These are phyloP conservation scores for Brassica rapa DNA, from an alignment of 345 rosid species.

Conservation along the genomic window DNA sequence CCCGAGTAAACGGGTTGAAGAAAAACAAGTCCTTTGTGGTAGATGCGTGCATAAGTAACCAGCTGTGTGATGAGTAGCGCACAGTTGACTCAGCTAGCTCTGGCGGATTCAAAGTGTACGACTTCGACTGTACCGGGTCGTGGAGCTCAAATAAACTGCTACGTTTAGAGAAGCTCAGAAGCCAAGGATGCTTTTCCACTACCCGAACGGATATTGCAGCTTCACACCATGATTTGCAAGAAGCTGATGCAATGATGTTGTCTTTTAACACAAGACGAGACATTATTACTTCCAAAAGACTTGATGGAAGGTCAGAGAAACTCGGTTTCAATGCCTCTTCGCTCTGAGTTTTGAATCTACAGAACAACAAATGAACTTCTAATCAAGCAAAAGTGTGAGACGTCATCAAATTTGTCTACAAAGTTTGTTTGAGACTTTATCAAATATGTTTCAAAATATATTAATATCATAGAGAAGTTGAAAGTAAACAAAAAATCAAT, in stretches of 20 bases:
- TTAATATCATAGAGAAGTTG: neutral
- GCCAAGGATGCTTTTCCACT: neutral
- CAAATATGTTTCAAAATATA: neutral
- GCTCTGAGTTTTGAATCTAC: neutral
- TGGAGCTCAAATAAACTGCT: neutral
- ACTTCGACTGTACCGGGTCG: neutral
- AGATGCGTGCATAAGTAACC: neutral
- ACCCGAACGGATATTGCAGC: neutral
- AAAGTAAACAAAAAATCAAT: neutral
- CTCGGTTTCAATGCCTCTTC: neutral
- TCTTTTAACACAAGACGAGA: neutral
- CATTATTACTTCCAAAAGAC: conserved; percentile 12
- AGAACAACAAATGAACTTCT: neutral
- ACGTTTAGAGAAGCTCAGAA: neutral
- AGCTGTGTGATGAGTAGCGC: neutral
- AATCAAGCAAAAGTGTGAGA: neutral
- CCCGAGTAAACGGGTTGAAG: conserved; percentile 8
- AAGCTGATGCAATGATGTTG: neutral
- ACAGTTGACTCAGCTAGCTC: neutral
- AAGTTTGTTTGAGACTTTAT: neutral
- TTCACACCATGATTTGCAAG: neutral
- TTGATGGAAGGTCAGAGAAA: neutral
- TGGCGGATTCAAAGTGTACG: neutral
- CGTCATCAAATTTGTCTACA: neutral
- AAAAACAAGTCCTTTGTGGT: neutral